These are phyloP conservation scores for Peltaster fructicola DNA, from an alignment of 2,329 filamentous ascomycete species.

Conservation along the genomic window DNA sequence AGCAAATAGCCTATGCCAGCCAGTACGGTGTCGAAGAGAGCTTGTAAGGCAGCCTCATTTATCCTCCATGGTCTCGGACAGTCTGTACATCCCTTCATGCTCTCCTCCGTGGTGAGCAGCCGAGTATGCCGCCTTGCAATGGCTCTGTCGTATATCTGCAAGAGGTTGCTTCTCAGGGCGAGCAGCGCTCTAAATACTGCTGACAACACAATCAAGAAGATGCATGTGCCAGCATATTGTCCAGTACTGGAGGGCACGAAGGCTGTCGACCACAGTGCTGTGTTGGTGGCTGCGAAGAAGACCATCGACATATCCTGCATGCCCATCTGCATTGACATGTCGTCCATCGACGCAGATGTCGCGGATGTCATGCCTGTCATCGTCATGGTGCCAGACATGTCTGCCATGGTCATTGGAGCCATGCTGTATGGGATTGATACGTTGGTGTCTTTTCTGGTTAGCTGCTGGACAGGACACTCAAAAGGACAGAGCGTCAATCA, in stretches of 20 bases:
- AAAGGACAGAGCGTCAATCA: too few relatives aligned
- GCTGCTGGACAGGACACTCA: too few relatives aligned
- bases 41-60: slow-evolving; percentile 56
- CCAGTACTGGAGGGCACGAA: slow-evolving; percentile 57
- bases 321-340: slow-evolving; percentile 17
- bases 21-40: slow-evolving; percentile 49
- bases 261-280: slow-evolving; percentile 44
- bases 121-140: too few relatives aligned
- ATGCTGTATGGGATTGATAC: too few relatives aligned
- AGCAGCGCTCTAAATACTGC: slow-evolving; percentile 42
- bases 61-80: slow-evolving; percentile 55
- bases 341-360: too few relatives aligned
- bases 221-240: slow-evolving; percentile 69
- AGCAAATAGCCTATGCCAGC: slow-evolving; percentile 63
- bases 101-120: too few relatives aligned
- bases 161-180: slow-evolving; percentile 11
- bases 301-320: slow-evolving; percentile 32
- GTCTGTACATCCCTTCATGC: background rate
- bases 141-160: slow-evolving; percentile 4
- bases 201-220: slow-evolving; percentile 67
- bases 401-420: slow-evolving; percentile 2
- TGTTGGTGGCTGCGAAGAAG: slow-evolving; percentile 46
- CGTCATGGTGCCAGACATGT: slow-evolving; percentile 1
- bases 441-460: too few relatives aligned
- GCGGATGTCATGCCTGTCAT: background rate